Percentiles rank a stretch among this genome's conserved stretches.
These are phyloP conservation scores for Oryza glaberrima DNA, from an alignment of 176 grass and related monocot genomes.

Conservation along the genomic window DNA sequence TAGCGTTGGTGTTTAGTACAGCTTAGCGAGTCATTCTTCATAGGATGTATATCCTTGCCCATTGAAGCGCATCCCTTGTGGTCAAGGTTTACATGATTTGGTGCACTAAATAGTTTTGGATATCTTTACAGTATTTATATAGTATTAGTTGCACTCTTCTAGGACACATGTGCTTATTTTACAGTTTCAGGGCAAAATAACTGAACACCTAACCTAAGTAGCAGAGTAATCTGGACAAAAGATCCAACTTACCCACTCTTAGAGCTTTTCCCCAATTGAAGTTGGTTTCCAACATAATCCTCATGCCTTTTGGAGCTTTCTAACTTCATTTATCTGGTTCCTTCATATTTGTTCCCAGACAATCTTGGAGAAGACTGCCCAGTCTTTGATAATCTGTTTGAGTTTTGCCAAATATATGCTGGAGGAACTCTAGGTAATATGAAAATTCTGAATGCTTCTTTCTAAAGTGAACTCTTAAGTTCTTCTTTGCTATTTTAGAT, in stretches of 20 bases:
- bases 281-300: neutral
- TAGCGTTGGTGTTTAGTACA: neutral
- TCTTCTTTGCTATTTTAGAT: conserved; percentile 69
- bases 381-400: conserved; percentile 96
- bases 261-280: neutral
- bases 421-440: conserved; percentile 97
- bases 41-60: neutral
- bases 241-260: neutral
- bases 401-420: conserved; percentile 98
- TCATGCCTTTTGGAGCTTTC: neutral
- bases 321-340: conserved; percentile 24
- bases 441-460: conserved; percentile 12
- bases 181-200: neutral
- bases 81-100: neutral
- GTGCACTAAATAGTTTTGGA: neutral
- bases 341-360: conserved; percentile 42
- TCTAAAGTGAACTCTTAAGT: conserved; percentile 25
- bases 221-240: no score
- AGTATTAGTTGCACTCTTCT: neutral
- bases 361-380: conserved; percentile 98
- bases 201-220: neutral
- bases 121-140: neutral
- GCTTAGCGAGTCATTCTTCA: neutral
- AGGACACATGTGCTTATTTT: neutral
- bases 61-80: neutral